Evolutionary conservation across 2,329 filamentous ascomycete species (phyloP).

Genomic region (Pestalotiopsis sp.): DNA sequence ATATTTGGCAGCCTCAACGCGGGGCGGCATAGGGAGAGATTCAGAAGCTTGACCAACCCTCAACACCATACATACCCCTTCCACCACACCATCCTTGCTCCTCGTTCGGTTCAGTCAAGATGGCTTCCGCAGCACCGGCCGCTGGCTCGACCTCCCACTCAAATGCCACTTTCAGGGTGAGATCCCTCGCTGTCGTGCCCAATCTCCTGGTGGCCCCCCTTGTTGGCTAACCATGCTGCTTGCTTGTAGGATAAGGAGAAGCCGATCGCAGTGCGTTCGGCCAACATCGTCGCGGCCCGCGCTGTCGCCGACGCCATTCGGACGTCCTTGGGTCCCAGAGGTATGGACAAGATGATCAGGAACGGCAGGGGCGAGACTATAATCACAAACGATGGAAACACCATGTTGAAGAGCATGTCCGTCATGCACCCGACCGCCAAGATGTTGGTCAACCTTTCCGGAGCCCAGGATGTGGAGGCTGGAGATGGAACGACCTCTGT

Average conservation of each 20-base stretch:
- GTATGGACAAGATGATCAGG: constrained; percentile 99
- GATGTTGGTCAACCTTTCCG: constrained; percentile 97
- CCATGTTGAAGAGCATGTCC: constrained; percentile 98
- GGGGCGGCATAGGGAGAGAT: constrained; percentile 14
- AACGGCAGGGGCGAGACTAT: constrained; percentile 95
- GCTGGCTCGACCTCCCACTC: constrained; percentile 38
- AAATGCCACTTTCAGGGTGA: constrained; percentile 61
- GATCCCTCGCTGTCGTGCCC: constrained; percentile 22
- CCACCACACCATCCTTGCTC: constrained; percentile 1
- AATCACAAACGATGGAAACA: constrained; percentile 99
- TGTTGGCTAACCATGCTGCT: constrained; percentile 10
- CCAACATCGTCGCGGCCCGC: constrained; percentile 96
- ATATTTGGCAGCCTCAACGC: constrained; percentile 21
- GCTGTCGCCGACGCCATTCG: constrained; percentile 97
- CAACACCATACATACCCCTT: not conserved
- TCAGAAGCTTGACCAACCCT: constrained; percentile 2
- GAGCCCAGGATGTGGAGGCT: constrained; percentile 96
- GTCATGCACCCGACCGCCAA: constrained; percentile 99
- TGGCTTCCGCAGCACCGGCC: constrained; percentile 47
- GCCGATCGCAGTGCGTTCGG: constrained; percentile 92
- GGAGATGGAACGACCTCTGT: constrained; percentile 98
- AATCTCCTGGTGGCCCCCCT: not conserved
- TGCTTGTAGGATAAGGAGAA: constrained; percentile 82
- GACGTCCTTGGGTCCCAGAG: constrained; percentile 92
- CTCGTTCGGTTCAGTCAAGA: constrained; percentile 24